These are phyloP conservation scores for Hydrangea macrophylla DNA, from an alignment of 148 eudicot species.

Conservation along the genomic window DNA sequence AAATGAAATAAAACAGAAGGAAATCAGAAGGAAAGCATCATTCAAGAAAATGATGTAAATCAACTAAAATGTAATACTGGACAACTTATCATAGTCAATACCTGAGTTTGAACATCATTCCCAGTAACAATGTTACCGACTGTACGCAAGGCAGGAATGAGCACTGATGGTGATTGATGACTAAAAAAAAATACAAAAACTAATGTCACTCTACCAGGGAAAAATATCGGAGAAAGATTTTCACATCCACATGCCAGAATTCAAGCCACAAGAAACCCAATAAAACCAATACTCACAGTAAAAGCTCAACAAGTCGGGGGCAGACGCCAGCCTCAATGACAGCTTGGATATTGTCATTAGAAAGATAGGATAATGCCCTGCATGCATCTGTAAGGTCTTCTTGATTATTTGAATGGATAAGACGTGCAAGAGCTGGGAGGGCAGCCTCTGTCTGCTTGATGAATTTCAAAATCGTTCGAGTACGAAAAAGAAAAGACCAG, in stretches of 20 bases:
- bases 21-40: no score
- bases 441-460: conserved; percentile 62
- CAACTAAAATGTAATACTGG: no score
- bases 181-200: conserved; percentile 33
- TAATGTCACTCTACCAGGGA: conserved; percentile 1
- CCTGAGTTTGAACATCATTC: conserved; percentile 91
- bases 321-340: conserved; percentile 77
- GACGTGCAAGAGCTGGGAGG: conserved; percentile 67
- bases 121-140: conserved; percentile 95
- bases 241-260: neutral
- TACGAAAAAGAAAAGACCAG: conserved; percentile 8
- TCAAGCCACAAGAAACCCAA: neutral
- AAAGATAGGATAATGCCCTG: conserved; percentile 83
- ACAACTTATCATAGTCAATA: no score
- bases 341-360: conserved; percentile 86
- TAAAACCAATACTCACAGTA: no score
- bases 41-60: neutral
- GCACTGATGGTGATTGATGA: conserved; percentile 73
- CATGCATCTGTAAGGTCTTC: conserved; percentile 87
- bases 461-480: conserved; percentile 12
- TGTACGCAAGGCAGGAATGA: conserved; percentile 86
- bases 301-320: conserved; percentile 76
- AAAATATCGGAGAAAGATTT: neutral
- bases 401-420: conserved; percentile 67
- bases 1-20: neutral